Evolutionary conservation across 768 basidiomycete genomes (phyloP).

Genomic region (Crepidotus variabilis): DNA sequence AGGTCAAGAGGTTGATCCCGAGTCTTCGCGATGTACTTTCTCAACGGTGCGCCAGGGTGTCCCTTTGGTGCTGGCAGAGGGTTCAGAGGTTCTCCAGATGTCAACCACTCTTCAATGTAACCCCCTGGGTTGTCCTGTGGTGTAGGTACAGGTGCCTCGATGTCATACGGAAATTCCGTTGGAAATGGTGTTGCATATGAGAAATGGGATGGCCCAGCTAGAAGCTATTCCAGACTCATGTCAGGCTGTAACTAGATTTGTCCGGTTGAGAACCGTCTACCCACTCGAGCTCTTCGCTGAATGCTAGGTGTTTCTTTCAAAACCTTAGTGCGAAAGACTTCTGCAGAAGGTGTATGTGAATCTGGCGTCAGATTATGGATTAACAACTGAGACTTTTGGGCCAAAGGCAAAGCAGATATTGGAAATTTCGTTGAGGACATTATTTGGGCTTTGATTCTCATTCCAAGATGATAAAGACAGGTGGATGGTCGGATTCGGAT

Average conservation of each 20-base stretch:
- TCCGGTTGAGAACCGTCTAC: constrained; percentile 5
- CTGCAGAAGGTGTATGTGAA: constrained; percentile 44
- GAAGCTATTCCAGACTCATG: constrained; percentile 25
- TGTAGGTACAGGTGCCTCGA: constrained; percentile 46
- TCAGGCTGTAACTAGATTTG: constrained; percentile 1
- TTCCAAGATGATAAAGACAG: background rate
- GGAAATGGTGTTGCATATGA: constrained; percentile 84
- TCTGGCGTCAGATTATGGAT: constrained; percentile 57
- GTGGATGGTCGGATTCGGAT: background rate
- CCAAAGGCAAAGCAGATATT: constrained; percentile 52
- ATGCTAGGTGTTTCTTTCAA: constrained; percentile 54
- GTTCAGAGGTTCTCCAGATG: constrained; percentile 55
- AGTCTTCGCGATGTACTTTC: constrained; percentile 45
- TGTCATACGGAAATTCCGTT: constrained; percentile 76
- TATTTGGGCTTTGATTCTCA: background rate
- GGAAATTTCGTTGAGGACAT: constrained; percentile 23
- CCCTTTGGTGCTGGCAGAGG: constrained; percentile 15
- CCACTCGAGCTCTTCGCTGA: constrained; percentile 62
- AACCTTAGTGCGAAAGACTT: constrained; percentile 47
- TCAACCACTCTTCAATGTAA: constrained; percentile 77
- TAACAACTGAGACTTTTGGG: constrained; percentile 35
- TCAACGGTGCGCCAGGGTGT: constrained; percentile 30
- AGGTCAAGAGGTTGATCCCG: constrained; percentile 55
- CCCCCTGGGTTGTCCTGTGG: constrained; percentile 47
- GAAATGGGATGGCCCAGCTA: constrained; percentile 61